Evolutionary conservation across 2,329 filamentous ascomycete species (phyloP), one percentile per base, ranked within the genome.

Genomic region (Pestalotiopsis sp.): DNA sequence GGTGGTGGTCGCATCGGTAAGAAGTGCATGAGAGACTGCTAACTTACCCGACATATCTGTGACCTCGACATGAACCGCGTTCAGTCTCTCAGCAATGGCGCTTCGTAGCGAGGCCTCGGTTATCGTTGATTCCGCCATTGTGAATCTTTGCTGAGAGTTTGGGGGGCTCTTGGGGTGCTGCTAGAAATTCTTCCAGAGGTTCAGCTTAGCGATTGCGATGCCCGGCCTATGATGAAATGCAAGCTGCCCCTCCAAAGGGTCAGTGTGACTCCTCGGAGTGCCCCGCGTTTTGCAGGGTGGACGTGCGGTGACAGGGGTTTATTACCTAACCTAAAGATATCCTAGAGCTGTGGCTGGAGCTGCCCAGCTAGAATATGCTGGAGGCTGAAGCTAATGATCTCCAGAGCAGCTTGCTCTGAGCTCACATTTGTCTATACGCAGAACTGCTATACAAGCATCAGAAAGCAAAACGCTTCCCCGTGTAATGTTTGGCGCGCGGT

Each of bases 1-100:
- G 6, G 7, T 36, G 31, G 9, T 20, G 12, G 38, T 20, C 25
- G 62, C 38, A 27, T n/a, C 60, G 20, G 11, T 36, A 36, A 41
- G 27, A 41, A 23, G 17, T 65, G 67, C 41, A 58, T 64, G 45
- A 45, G 20, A 58, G 3, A 20, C 9, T 65, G 65, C 62, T 31
- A 63, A 78, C 84, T 69, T 88, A 97, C 95, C 95, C 72, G 94
- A 97, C 85, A 97, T 90, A 82, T 98, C 95, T 72, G 93, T 92
- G 74, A 98, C 94, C 76, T 96, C 91, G 72, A 97, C 94, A 82
- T 97, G 89, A 36, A 87, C 86, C 25, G 94, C 94, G 68, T 89
- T 86, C 67, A 98, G 85, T 72, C 90, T 89, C 74, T 91, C 84
- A 49, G 85, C 87, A 73, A 98, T 86, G 69, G 91, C 92, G 58